A percentile compares a stretch with the other conserved stretches of the same genome.
phyloP scores from a whole-genome alignment of 768 basidiomycete genomes.

The Pleurotus salmoneostramineus region DNA sequence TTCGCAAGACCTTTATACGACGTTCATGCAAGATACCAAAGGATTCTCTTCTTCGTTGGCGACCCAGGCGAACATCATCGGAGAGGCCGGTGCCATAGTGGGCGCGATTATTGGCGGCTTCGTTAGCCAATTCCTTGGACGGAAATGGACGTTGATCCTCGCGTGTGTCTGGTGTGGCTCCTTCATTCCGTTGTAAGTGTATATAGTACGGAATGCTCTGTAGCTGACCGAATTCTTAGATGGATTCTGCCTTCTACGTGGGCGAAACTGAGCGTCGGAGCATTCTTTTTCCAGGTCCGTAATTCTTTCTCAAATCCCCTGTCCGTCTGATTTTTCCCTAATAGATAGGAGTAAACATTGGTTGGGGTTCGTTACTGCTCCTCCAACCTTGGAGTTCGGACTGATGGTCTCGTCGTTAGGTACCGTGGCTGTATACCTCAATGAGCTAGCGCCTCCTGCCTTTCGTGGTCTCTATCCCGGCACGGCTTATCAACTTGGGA shows the following conservation, averaged over 20 bases:
- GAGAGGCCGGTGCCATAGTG: constrained; percentile 17
- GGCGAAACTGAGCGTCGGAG: constrained; percentile 52
- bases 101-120: constrained; percentile 56
- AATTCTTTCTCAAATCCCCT: not conserved
- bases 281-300: constrained; percentile 45
- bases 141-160: constrained; percentile 48
- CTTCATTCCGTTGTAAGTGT: constrained; percentile 12
- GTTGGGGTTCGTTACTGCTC: constrained; percentile 40
- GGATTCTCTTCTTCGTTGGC: constrained; percentile 40
- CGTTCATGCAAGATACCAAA: constrained; percentile 49
- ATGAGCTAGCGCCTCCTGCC: constrained; percentile 62
- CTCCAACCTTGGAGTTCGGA: not conserved
- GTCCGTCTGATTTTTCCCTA: not conserved
- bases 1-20: constrained; percentile 50
- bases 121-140: constrained; percentile 54
- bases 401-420: not conserved
- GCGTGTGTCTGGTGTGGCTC: constrained; percentile 12
- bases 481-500: constrained; percentile 61
- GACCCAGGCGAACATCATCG: constrained; percentile 61
- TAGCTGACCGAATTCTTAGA: constrained; percentile 17
- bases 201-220: not conserved
- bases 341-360: constrained; percentile 66
- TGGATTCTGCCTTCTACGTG: constrained; percentile 62
- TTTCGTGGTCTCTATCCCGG: constrained; percentile 68
- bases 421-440: constrained; percentile 49